Conservation (phyloP, 2,329 filamentous ascomycete genomes). For the Trichoderma sp. region DNA sequence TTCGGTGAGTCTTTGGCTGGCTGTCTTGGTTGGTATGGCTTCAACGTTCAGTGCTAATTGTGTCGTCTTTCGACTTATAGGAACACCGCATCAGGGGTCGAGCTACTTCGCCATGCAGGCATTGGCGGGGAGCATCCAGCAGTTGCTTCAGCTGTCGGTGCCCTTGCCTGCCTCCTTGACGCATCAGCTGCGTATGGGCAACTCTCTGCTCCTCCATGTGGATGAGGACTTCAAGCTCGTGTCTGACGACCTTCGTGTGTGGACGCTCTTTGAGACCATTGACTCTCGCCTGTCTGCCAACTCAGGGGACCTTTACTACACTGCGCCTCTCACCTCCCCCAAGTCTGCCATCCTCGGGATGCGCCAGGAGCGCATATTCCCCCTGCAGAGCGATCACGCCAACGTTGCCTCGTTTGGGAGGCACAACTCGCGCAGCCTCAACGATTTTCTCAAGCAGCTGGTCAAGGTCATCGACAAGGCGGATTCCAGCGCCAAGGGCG, state of each 20-base stretch:
- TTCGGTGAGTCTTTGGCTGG: slow-evolving; percentile 50
- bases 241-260: slow-evolving; percentile 60
- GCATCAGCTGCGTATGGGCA: slow-evolving; percentile 54
- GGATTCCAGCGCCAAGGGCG: slow-evolving; percentile 37
- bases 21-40: background rate
- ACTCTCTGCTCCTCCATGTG: slow-evolving; percentile 50
- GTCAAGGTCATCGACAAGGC: slow-evolving; percentile 40
- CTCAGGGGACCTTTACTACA: slow-evolving; percentile 56
- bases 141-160: slow-evolving; percentile 53
- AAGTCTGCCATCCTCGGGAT: slow-evolving; percentile 57
- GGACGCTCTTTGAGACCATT: slow-evolving; percentile 65
- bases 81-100: slow-evolving; percentile 64
- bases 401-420: slow-evolving; percentile 58
- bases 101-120: slow-evolving; percentile 63
- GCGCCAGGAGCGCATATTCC: slow-evolving; percentile 55
- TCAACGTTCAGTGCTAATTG: background rate
- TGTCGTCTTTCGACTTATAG: slow-evolving; percentile 36
- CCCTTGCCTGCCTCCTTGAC: slow-evolving; percentile 55
- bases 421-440: slow-evolving; percentile 51
- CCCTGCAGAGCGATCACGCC: slow-evolving; percentile 58
- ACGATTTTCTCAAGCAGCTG: slow-evolving; percentile 44
- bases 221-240: slow-evolving; percentile 60
- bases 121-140: slow-evolving; percentile 57
- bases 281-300: slow-evolving; percentile 58
- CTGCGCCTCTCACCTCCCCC: slow-evolving; percentile 61